A percentile compares a stretch with the other conserved stretches of the same genome.
Evolutionary conservation across 2,329 filamentous ascomycete species (phyloP).

Genomic region (Calonectria montana): DNA sequence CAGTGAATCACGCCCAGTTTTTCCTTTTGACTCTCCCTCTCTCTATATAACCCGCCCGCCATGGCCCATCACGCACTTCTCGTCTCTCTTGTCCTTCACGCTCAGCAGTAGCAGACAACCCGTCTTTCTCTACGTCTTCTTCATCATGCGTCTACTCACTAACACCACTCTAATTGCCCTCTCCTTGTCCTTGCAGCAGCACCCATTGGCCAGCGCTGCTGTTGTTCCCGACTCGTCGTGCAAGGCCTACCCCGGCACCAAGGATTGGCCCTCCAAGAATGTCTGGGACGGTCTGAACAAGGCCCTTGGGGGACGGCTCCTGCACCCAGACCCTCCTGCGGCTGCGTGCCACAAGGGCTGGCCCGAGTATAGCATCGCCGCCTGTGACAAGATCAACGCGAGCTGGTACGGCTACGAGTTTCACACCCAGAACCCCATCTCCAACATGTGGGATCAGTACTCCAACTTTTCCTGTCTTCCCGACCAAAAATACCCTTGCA

Average conservation of each 20-base stretch:
- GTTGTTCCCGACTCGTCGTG: constrained; percentile 43
- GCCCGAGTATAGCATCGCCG: constrained; percentile 37
- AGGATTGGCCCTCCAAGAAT: constrained; percentile 59
- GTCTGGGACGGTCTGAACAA: constrained; percentile 60
- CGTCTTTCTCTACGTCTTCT: neutral
- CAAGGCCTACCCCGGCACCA: constrained; percentile 59
- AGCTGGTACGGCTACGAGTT: constrained; percentile 45
- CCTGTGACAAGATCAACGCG: constrained; percentile 44
- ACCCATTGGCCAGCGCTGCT: neutral
- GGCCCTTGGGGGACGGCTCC: constrained; percentile 54
- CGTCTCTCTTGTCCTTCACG: neutral
- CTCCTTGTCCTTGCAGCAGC: neutral
- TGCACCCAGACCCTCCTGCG: constrained; percentile 53
- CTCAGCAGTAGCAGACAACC: neutral
- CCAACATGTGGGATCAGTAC: constrained; percentile 54
- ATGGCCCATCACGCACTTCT: neutral
- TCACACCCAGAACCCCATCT: constrained; percentile 45
- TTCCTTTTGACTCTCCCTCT: neutral
- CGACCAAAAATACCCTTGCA: constrained; percentile 48
- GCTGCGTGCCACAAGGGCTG: constrained; percentile 45
- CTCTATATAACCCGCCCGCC: neutral
- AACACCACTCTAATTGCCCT: constrained; percentile 12
- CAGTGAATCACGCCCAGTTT: neutral
- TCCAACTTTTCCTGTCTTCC: constrained; percentile 65
- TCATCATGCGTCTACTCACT: constrained; percentile 21